phyloP scores from a whole-genome alignment of 495 filamentous ascomycete genomes.

The Aspergillus cavernicola region DNA sequence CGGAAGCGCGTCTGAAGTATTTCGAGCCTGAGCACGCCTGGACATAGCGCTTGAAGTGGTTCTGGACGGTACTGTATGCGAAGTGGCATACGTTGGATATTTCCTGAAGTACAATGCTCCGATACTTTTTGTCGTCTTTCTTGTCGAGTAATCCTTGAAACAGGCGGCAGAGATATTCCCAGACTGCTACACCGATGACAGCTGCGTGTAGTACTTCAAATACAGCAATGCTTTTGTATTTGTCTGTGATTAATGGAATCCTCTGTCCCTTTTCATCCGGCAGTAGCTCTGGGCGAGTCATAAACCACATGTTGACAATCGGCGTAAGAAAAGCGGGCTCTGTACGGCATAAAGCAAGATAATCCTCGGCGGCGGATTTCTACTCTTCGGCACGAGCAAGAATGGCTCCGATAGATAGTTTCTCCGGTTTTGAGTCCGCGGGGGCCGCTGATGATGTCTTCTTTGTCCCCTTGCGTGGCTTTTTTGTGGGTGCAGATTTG shows the following conservation, averaged over 20 bases:
- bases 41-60: conserved; percentile 26
- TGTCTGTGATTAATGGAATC: conserved; percentile 25
- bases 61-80: conserved; percentile 29
- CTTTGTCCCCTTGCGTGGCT: conserved; percentile 15
- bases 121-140: conserved; percentile 18
- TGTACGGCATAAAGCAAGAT: conserved; percentile 21
- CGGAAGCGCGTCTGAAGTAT: conserved; percentile 31
- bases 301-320: conserved; percentile 28
- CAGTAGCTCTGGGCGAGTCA: conserved; percentile 30
- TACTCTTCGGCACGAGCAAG: conserved; percentile 17
- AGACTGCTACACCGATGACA: conserved; percentile 27
- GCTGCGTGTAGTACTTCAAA: conserved; percentile 32
- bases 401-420: conserved; percentile 5
- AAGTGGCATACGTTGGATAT: conserved; percentile 33
- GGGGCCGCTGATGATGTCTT: not conserved
- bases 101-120: conserved; percentile 30
- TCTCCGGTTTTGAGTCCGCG: not conserved
- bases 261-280: conserved; percentile 30
- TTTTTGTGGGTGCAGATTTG: conserved; percentile 2
- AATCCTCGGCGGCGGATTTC: conserved; percentile 17
- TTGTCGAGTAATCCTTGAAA: conserved; percentile 21
- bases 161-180: conserved; percentile 32
- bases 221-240: conserved; percentile 28
- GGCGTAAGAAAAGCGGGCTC: conserved; percentile 30
- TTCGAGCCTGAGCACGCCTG: conserved; percentile 21